A percentile compares a stretch with the other conserved stretches of the same genome.
These are phyloP conservation scores for Penicillium sp. DNA, from an alignment of 2,329 filamentous ascomycete genomes.

Conservation along the genomic window DNA sequence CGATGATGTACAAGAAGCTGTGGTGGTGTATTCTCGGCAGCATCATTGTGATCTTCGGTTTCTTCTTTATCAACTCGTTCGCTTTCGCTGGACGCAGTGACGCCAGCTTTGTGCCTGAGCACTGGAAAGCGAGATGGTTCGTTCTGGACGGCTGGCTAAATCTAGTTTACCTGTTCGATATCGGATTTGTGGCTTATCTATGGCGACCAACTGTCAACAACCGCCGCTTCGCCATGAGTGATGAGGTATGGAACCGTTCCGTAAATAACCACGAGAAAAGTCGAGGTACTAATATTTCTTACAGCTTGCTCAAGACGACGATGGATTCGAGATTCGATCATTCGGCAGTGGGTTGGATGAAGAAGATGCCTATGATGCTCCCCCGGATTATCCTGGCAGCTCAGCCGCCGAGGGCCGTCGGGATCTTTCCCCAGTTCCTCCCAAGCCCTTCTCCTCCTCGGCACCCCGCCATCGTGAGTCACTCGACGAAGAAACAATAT, in stretches of 20 bases:
- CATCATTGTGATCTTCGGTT: conserved; percentile 93
- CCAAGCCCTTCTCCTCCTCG: conserved; percentile 54
- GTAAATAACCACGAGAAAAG: neutral
- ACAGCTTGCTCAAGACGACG: conserved; percentile 91
- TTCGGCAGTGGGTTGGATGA: conserved; percentile 74
- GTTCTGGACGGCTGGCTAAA: conserved; percentile 97
- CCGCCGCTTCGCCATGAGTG: conserved; percentile 95
- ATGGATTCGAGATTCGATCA: conserved; percentile 94
- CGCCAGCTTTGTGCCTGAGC: conserved; percentile 87
- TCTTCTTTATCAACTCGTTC: conserved; percentile 98
- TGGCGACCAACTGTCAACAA: conserved; percentile 98
- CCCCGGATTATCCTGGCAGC: conserved; percentile 32
- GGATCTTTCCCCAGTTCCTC: conserved; percentile 39
- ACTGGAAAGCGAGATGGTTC: conserved; percentile 98
- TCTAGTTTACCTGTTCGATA: conserved; percentile 90
- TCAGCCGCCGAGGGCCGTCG: conserved; percentile 30
- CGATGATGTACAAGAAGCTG: conserved; percentile 93
- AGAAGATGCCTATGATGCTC: conserved; percentile 49
- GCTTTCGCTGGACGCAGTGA: conserved; percentile 82
- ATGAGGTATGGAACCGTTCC: conserved; percentile 61
- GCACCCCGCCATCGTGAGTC: conserved; percentile 55
- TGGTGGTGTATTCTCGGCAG: conserved; percentile 96
- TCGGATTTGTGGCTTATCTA: conserved; percentile 88
- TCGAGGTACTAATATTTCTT: conserved; percentile 27
- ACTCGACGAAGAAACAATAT: conserved; percentile 89